These are phyloP conservation scores for Aureobasidium sp. DNA, from an alignment of 2,329 filamentous ascomycete genomes.

Conservation along the genomic window DNA sequence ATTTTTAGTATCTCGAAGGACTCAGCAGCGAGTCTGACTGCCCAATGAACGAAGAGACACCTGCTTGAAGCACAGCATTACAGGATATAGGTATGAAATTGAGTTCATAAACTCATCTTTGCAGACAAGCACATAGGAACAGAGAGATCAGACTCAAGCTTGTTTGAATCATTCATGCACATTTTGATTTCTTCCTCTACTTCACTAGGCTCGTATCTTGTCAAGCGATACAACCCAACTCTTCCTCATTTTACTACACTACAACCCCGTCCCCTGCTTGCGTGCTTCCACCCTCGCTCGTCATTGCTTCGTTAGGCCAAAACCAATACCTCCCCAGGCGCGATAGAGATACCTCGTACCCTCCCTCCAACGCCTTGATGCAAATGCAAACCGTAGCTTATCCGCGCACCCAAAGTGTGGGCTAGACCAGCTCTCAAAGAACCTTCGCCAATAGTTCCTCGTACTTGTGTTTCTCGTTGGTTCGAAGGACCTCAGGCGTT, in stretches of 20 bases:
- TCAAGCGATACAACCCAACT: not conserved
- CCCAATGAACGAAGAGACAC: not conserved
- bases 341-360: not conserved
- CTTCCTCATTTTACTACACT: not conserved
- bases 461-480: not conserved
- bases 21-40: too few species aligned
- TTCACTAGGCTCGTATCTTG: not conserved
- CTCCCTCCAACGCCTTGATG: not conserved
- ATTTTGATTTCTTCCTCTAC: not conserved
- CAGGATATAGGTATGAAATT: not conserved
- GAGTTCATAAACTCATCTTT: not conserved
- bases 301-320: slow-evolving; percentile 10
- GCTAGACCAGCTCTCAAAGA: not conserved
- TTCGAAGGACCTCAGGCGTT: not conserved
- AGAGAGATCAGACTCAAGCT: not conserved
- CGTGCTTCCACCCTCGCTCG: not conserved
- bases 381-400: slow-evolving; percentile 3
- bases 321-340: not conserved
- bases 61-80: not conserved
- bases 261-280: not conserved
- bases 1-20: not conserved
- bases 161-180: not conserved
- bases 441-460: not conserved
- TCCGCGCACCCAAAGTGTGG: not conserved
- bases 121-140: not conserved